Evolutionary conservation across 257 asterid species (phyloP).

Genomic region (Sherardia arvensis): DNA sequence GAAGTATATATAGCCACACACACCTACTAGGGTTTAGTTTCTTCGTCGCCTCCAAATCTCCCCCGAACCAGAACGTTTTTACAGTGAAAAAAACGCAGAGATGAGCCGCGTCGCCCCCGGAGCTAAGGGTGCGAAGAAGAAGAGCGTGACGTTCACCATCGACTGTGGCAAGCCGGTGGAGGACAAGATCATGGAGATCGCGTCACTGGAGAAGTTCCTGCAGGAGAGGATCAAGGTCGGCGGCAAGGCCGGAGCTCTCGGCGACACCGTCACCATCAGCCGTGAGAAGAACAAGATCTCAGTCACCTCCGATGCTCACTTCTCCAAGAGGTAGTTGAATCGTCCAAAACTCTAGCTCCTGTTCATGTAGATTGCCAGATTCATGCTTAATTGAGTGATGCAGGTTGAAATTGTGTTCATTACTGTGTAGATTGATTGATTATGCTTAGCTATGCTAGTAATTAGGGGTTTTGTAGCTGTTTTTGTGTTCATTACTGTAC

Average conservation of each 20-base stretch:
- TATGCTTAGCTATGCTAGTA: no score
- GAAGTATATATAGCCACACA: not conserved
- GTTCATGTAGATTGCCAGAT: not conserved
- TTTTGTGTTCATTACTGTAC: no score
- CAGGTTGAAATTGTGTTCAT: no score
- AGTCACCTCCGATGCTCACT: slow-evolving; percentile 31
- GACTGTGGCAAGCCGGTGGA: slow-evolving; percentile 46
- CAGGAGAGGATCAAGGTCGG: slow-evolving; percentile 50
- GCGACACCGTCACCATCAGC: slow-evolving; percentile 31
- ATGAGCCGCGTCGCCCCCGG: slow-evolving; percentile 23
- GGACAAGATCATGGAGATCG: slow-evolving; percentile 42
- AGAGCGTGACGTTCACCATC: slow-evolving; percentile 32
- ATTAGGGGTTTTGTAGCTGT: no score
- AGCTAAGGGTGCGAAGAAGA: slow-evolving; percentile 42
- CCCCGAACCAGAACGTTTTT: not conserved
- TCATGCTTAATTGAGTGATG: not conserved
- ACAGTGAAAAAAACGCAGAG: not conserved
- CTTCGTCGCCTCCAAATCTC: not conserved
- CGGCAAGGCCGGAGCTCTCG: slow-evolving; percentile 42
- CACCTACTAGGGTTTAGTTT: not conserved
- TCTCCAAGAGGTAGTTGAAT: slow-evolving; percentile 29
- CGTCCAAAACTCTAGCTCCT: not conserved
- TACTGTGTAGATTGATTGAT: no score
- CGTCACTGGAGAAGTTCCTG: slow-evolving; percentile 40
- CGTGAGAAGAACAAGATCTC: slow-evolving; percentile 41